A percentile compares a stretch with the other conserved stretches of the same genome.
phyloP scores from a whole-genome alignment of 495 filamentous ascomycete species.

The Neurospora tetraspora region DNA sequence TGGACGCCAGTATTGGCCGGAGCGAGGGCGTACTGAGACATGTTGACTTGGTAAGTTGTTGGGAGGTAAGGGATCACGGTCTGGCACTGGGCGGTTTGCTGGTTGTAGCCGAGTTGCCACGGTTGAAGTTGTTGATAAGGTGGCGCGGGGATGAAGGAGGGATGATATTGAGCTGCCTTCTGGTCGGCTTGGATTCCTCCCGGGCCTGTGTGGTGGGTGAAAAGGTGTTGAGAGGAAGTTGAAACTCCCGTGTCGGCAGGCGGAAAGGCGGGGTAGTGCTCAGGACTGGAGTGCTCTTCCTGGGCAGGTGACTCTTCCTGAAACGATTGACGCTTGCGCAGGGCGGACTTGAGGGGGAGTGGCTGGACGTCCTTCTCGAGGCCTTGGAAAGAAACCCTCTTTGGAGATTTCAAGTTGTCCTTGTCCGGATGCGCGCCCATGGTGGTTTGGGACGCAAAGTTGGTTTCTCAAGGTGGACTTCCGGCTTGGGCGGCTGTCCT shows the following conservation, averaged over 20 bases:
- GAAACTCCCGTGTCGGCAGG: neutral
- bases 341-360: neutral
- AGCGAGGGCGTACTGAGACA: neutral
- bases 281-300: neutral
- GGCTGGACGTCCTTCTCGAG: neutral
- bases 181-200: neutral
- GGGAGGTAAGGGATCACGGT: conserved; percentile 1
- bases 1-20: conserved; percentile 18
- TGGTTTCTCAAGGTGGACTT: neutral
- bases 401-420: neutral
- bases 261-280: neutral
- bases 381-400: neutral
- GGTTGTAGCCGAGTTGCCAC: neutral
- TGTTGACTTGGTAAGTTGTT: neutral
- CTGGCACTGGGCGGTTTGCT: conserved; percentile 1
- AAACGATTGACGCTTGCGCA: neutral
- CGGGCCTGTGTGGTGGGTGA: neutral
- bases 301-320: neutral
- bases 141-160: neutral
- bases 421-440: neutral
- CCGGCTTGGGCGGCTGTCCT: neutral
- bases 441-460: neutral
- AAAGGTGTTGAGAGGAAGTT: neutral
- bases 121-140: neutral
- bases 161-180: neutral